Evolutionary conservation across 306 rosid genomes (phyloP).

Genomic region (Vigna hirtella): DNA sequence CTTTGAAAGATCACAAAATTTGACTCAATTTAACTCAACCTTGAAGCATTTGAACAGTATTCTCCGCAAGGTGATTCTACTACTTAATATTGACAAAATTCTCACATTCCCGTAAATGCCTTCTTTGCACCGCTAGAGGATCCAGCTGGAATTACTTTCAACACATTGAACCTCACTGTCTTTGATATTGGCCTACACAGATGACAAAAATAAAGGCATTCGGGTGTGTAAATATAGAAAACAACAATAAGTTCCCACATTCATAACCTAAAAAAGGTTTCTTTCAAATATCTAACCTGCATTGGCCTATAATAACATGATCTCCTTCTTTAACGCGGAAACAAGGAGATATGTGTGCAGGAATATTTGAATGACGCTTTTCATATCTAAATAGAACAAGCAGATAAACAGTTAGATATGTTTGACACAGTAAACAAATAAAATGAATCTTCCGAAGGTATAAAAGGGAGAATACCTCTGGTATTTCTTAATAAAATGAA

Average conservation of each 20-base stretch:
- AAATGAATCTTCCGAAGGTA: not conserved
- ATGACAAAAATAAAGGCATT: not conserved
- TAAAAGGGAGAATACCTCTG: conserved; percentile 50
- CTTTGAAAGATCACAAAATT: no score
- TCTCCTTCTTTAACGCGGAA: conserved; percentile 81
- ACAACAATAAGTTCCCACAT: not conserved
- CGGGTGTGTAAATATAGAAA: not conserved
- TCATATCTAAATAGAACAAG: conserved; percentile 55
- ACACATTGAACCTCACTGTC: conserved; percentile 71
- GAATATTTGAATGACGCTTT: conserved; percentile 72
- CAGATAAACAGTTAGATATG: not conserved
- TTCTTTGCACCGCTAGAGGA: conserved; percentile 65
- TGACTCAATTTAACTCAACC: no score
- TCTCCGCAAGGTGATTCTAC: no score
- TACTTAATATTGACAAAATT: not conserved
- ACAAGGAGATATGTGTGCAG: conserved; percentile 69
- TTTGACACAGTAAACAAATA: not conserved
- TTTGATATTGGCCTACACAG: conserved; percentile 63
- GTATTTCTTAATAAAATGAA: conserved; percentile 69
- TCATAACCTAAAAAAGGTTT: no score
- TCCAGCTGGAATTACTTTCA: conserved; percentile 74
- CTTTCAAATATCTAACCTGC: conserved; percentile 48
- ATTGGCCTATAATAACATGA: conserved; percentile 67
- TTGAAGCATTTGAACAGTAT: no score
- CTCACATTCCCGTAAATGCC: conserved; percentile 66